phyloP scores from a whole-genome alignment of 306 rosid genomes.

The Vigna angularis region DNA sequence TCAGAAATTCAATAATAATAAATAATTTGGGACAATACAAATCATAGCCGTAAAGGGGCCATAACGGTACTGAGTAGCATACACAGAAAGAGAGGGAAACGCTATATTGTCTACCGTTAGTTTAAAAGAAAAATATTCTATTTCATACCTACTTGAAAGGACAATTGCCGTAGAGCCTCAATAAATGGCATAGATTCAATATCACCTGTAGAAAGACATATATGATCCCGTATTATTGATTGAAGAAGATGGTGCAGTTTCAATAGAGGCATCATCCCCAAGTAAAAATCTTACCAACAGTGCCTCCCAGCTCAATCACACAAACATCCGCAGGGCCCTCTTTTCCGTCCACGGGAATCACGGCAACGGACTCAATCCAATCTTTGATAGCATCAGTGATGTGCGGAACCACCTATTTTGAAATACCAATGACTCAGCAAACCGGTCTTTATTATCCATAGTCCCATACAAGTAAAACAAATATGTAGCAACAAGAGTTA shows the following conservation, averaged over 20 bases:
- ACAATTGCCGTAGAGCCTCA: conserved; percentile 90
- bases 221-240: conserved; percentile 12
- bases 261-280: conserved; percentile 32
- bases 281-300: conserved; percentile 72
- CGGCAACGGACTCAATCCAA: conserved; percentile 80
- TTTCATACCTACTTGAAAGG: conserved; percentile 87
- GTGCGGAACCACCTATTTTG: conserved; percentile 93
- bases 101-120: background rate
- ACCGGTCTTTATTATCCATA: background rate
- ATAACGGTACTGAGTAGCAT: background rate
- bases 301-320: conserved; percentile 97
- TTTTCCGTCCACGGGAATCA: conserved; percentile 87
- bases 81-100: background rate
- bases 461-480: background rate
- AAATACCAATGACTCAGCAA: conserved; percentile 37
- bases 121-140: conserved; percentile 24
- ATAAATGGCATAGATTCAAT: conserved; percentile 99
- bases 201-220: conserved; percentile 68
- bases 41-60: too few relatives aligned
- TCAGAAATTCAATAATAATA: conserved; percentile 2
- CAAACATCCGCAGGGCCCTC: conserved; percentile 96
- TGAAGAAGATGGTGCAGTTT: conserved; percentile 8
- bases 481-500: conserved; percentile 24
- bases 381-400: conserved; percentile 92
- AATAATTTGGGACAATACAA: conserved; percentile 21